phyloP scores from a whole-genome alignment of 306 rosid species.

The Trifolium subterraneum region DNA sequence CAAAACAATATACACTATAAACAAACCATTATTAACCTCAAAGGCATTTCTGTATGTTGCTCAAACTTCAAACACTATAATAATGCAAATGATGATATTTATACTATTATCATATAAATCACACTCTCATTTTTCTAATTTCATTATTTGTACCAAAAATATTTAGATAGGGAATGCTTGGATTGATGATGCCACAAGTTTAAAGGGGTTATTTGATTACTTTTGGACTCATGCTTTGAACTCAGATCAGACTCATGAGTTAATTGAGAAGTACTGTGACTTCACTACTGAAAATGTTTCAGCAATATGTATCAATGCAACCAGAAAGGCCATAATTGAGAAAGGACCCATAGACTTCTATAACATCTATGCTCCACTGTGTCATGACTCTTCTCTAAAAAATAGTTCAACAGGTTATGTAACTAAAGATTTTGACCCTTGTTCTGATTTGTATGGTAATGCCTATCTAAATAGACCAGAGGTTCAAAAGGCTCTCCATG shows the following conservation, averaged over 20 bases:
- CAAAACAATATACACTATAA: conserved; percentile 27
- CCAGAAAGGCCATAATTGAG: conserved; percentile 7
- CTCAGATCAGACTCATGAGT: conserved; percentile 62
- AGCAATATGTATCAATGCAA: conserved; percentile 30
- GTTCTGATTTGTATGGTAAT: conserved; percentile 44
- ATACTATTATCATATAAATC: not conserved
- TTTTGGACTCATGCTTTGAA: conserved; percentile 59
- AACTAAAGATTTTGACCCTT: conserved; percentile 56
- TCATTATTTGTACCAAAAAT: not conserved
- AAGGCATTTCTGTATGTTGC: conserved; percentile 57
- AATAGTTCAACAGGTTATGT: conserved; percentile 45
- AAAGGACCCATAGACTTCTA: conserved; percentile 41
- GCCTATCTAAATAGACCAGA: conserved; percentile 57
- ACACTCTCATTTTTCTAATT: too few species aligned
- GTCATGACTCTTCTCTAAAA: conserved; percentile 40
- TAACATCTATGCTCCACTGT: conserved; percentile 62
- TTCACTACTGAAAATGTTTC: conserved; percentile 30
- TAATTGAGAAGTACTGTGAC: conserved; percentile 52
- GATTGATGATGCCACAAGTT: conserved; percentile 48
- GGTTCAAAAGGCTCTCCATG: conserved; percentile 64
- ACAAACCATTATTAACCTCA: conserved; percentile 52
- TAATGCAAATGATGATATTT: not conserved
- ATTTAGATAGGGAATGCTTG: conserved; percentile 67
- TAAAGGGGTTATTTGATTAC: conserved; percentile 46
- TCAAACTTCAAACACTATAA: not conserved